These are phyloP conservation scores for Ceratobasidium sp. DNA, from an alignment of 1,284 basidiomycete genomes.

Conservation along the genomic window DNA sequence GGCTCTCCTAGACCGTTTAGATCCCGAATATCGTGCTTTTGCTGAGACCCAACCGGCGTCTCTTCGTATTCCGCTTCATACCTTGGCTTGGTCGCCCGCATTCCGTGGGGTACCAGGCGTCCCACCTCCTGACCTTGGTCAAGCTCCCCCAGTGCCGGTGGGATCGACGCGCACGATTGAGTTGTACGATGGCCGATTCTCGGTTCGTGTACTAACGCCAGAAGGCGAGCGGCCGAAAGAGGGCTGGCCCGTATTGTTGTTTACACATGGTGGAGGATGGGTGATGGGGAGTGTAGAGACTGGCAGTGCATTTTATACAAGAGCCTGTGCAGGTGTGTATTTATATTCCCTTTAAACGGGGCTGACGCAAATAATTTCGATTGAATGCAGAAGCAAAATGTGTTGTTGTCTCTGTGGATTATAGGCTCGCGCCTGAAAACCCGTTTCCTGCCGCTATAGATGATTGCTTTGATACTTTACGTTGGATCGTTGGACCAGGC, in stretches of 20 bases:
- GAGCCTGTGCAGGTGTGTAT: constrained; percentile 77
- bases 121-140: constrained; percentile 22
- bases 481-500: constrained; percentile 70
- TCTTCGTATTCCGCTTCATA: constrained; percentile 3
- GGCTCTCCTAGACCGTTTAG: constrained; percentile 12
- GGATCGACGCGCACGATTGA: constrained; percentile 21
- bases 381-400: constrained; percentile 53
- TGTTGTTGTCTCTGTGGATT: constrained; percentile 75
- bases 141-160: constrained; percentile 12
- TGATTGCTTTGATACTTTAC: constrained; percentile 75
- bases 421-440: constrained; percentile 80
- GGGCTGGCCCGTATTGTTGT: constrained; percentile 74
- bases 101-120: constrained; percentile 1
- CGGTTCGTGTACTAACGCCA: constrained; percentile 71
- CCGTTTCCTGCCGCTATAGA: constrained; percentile 80
- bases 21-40: constrained; percentile 27
- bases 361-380: constrained; percentile 51
- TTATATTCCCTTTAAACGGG: constrained; percentile 54
- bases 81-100: constrained; percentile 5
- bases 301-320: constrained; percentile 45
- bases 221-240: constrained; percentile 62
- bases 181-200: constrained; percentile 60
- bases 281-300: constrained; percentile 37
- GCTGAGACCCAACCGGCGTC: constrained; percentile 19
- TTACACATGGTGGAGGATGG: constrained; percentile 69